phyloP scores from a whole-genome alignment of 2,329 filamentous ascomycete genomes.

The Xylariaceae sp. region DNA sequence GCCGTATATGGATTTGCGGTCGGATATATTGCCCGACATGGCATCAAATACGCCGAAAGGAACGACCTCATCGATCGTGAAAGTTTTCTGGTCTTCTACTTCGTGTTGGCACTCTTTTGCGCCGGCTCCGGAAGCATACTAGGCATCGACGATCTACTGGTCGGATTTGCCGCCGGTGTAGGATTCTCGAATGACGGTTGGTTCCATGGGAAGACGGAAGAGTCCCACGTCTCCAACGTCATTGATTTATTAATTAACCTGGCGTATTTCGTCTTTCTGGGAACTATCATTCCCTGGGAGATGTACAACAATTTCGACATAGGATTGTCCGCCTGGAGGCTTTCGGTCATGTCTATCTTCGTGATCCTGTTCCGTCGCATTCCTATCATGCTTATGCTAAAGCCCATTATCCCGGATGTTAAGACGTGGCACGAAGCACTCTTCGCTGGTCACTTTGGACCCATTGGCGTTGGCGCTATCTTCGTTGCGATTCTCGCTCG shows the following conservation, averaged over 20 bases:
- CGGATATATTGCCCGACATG: slow-evolving; percentile 84
- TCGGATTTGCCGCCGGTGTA: slow-evolving; percentile 93
- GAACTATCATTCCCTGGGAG: slow-evolving; percentile 94
- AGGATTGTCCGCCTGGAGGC: slow-evolving; percentile 77
- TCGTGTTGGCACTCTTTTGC: slow-evolving; percentile 90
- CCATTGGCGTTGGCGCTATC: slow-evolving; percentile 93
- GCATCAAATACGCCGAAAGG: slow-evolving; percentile 82
- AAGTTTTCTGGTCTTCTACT: slow-evolving; percentile 98
- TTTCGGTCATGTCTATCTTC: slow-evolving; percentile 89
- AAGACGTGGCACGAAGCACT: slow-evolving; percentile 97
- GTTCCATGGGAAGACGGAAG: slow-evolving; percentile 97
- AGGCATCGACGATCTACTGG: slow-evolving; percentile 86
- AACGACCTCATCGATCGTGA: slow-evolving; percentile 87
- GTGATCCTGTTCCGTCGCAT: slow-evolving; percentile 95
- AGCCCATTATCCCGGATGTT: slow-evolving; percentile 90
- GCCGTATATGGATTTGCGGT: slow-evolving; percentile 81
- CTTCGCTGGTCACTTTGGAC: slow-evolving; percentile 95
- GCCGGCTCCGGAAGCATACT: slow-evolving; percentile 88
- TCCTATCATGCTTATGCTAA: slow-evolving; percentile 85
- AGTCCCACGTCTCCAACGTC: slow-evolving; percentile 98
- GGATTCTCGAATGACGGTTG: slow-evolving; percentile 99
- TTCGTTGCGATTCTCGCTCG: slow-evolving; percentile 90
- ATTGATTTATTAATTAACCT: slow-evolving; percentile 96
- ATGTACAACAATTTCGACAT: slow-evolving; percentile 72
- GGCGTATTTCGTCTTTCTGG: slow-evolving; percentile 96